Conservation (phyloP, 2,329 filamentous ascomycete species). For the Pyrenochaeta sp. region DNA sequence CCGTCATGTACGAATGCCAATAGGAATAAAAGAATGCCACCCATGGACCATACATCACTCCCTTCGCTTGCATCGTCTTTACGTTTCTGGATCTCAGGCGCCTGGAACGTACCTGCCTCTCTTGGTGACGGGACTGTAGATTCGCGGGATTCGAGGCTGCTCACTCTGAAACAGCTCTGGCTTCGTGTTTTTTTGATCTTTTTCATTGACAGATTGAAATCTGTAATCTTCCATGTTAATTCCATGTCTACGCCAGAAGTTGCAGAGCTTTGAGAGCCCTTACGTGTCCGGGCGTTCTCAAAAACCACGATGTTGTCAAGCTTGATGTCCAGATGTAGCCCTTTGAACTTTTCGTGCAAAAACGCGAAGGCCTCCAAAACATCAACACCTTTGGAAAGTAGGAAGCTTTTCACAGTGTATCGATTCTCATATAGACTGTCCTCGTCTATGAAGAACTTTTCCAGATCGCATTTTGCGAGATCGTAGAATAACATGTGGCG, state of each 20-base stretch:
- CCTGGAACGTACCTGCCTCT: constrained; percentile 2
- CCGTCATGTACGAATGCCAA: not conserved
- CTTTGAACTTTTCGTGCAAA: constrained; percentile 2
- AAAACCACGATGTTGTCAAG: constrained; percentile 8
- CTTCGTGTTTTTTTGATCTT: not conserved
- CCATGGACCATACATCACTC: constrained; percentile 10
- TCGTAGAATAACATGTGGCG: constrained; percentile 4
- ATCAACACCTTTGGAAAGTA: not conserved
- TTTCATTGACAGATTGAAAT: constrained; percentile 3
- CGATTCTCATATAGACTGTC: not conserved
- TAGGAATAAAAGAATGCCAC: constrained; percentile 1
- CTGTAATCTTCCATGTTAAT: constrained; percentile 2
- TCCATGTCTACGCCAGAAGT: not conserved
- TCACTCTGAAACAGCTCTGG: not conserved
- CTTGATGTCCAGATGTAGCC: constrained; percentile 9
- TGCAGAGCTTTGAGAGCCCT: not conserved
- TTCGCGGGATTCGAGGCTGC: not conserved
- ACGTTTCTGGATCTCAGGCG: constrained; percentile 1
- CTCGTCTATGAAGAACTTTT: not conserved
- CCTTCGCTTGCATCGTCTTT: not conserved
- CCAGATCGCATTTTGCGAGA: constrained; percentile 4
- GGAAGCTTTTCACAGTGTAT: not conserved
- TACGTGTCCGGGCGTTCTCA: not conserved
- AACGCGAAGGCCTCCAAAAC: constrained; percentile 4
- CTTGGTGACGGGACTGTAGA: not conserved